Evolutionary conservation across 2,329 filamentous ascomycete species (phyloP).

Genomic region (Atkinsonella texensis): DNA sequence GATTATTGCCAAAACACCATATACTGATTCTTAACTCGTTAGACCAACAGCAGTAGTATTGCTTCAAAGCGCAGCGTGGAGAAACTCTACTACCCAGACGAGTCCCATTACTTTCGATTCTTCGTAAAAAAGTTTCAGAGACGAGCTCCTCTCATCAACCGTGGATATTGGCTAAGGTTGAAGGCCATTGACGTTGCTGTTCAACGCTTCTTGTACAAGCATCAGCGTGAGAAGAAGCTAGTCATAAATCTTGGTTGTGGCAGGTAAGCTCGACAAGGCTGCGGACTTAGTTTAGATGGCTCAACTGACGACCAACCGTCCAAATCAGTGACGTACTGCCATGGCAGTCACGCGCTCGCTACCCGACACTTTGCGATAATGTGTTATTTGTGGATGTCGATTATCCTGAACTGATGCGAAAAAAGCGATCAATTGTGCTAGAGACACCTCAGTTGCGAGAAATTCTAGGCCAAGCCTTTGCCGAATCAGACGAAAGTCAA

Average conservation of each 20-base stretch:
- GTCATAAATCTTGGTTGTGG: constrained; percentile 82
- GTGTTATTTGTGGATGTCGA: constrained; percentile 74
- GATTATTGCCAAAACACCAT: not conserved
- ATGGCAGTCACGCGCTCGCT: constrained; percentile 66
- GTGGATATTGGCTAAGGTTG: constrained; percentile 79
- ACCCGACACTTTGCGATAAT: constrained; percentile 43
- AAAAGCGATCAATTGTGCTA: constrained; percentile 58
- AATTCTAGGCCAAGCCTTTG: constrained; percentile 19
- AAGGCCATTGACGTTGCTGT: constrained; percentile 68
- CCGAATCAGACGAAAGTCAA: constrained; percentile 26
- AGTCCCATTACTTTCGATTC: constrained; percentile 75
- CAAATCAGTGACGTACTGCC: constrained; percentile 64
- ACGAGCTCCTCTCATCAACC: constrained; percentile 78
- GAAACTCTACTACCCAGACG: constrained; percentile 63
- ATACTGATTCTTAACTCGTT: not conserved
- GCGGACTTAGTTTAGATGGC: too few species aligned
- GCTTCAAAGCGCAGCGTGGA: constrained; percentile 91
- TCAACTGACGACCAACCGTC: too few species aligned
- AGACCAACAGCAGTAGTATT: constrained; percentile 88
- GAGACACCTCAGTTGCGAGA: constrained; percentile 44
- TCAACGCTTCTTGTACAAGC: constrained; percentile 53
- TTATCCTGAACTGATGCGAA: constrained; percentile 66
- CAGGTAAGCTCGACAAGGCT: constrained; percentile 41
- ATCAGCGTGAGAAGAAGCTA: constrained; percentile 48
- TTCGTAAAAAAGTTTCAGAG: constrained; percentile 79